Conservation (phyloP, 2,329 filamentous ascomycete species). For the Mollisiaceae sp. region DNA sequence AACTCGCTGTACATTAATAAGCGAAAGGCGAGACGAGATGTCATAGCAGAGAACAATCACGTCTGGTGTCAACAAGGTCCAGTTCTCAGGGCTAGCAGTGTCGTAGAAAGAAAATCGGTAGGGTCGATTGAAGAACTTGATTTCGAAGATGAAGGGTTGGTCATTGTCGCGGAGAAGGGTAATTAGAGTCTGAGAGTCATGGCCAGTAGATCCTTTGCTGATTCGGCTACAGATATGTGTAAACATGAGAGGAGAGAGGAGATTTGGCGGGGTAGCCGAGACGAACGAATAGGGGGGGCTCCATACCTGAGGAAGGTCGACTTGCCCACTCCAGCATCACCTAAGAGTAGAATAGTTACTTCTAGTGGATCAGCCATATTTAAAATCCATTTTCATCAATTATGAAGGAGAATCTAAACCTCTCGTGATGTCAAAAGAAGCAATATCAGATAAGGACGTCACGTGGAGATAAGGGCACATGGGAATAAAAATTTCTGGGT, state of each 20-base stretch:
- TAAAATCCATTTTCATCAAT: neutral
- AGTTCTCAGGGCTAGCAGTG: constrained; percentile 62
- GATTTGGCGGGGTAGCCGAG: neutral
- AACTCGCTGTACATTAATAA: constrained; percentile 62
- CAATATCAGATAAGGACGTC: constrained; percentile 22
- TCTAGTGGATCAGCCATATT: constrained; percentile 41
- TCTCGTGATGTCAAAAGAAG: constrained; percentile 32
- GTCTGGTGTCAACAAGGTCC: constrained; percentile 63
- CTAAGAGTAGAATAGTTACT: constrained; percentile 60
- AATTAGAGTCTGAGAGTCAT: constrained; percentile 51
- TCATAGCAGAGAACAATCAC: constrained; percentile 66
- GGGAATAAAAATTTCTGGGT: constrained; percentile 9
- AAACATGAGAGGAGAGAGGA: neutral
- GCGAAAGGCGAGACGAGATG: constrained; percentile 61
- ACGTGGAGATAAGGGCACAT: constrained; percentile 33
- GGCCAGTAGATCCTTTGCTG: constrained; percentile 49
- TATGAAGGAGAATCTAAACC: constrained; percentile 6
- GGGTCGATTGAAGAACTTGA: constrained; percentile 50
- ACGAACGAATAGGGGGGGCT: constrained; percentile 28
- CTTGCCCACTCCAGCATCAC: constrained; percentile 63
- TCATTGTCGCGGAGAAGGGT: constrained; percentile 61
- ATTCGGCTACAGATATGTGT: constrained; percentile 52
- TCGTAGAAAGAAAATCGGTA: constrained; percentile 66
- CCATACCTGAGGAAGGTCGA: constrained; percentile 64
- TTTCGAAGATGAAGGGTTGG: constrained; percentile 65